Conservation (phyloP, 352 stramenopile genomes). For the Aphanomyces invadans region DNA sequence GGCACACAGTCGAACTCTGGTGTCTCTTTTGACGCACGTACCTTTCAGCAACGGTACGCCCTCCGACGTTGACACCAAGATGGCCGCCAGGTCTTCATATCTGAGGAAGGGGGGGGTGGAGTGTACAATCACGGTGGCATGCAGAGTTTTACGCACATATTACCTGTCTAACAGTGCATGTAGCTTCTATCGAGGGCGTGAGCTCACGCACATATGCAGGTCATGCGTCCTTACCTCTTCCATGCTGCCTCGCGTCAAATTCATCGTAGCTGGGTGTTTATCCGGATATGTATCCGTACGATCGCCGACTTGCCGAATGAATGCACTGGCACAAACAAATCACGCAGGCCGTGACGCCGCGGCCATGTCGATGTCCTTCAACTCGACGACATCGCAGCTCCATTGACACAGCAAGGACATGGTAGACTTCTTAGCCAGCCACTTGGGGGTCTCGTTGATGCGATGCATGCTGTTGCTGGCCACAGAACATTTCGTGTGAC, state of each 20-base stretch:
- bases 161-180: conserved; percentile 15
- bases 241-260: not conserved
- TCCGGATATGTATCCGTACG: not conserved
- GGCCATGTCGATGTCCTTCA: no score
- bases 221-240: conserved; percentile 14
- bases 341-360: no score
- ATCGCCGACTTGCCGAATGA: not conserved
- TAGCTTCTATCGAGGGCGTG: conserved; percentile 9
- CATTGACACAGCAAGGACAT: no score
- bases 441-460: no score
- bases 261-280: not conserved
- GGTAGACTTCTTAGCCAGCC: no score
- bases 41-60: conserved; percentile 66
- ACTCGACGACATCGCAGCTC: no score
- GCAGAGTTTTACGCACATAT: not conserved
- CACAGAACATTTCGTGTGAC: no score
- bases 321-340: conserved; percentile 4
- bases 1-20: no score
- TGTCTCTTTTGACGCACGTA: no score
- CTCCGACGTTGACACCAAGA: conserved; percentile 72
- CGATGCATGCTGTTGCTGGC: no score
- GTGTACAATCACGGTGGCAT: not conserved
- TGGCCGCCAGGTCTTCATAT: conserved; percentile 65
- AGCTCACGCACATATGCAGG: not conserved
- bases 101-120: conserved; percentile 29